Base-by-base conservation (phyloP, 345 rosid species). In the Sonneratia alba region DNA sequence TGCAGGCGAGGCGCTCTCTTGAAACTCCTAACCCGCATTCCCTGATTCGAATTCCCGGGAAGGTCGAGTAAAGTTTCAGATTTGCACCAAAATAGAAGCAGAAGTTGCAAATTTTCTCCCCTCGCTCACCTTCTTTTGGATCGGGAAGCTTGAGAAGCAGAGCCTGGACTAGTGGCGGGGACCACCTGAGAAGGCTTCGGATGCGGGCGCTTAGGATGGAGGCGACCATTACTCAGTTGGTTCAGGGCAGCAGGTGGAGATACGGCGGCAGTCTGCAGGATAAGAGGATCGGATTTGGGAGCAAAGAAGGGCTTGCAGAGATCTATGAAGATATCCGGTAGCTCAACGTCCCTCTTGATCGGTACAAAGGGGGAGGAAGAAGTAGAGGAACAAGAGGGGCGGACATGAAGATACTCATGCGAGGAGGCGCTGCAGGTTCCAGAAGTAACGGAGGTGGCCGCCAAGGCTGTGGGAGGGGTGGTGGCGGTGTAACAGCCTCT, bases 41-140 rank as follows among this genome's bases (percentile, higher is more conserved):
- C 51, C 9, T 7, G 12, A 47, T 47, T 47, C 45, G 14, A 15
- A 18, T 15, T 53, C 32, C 32, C 32, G 32, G 32, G 32, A 27
- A 4, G 7, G 21, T 8, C 32, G 12, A 21, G 10, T n/a, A 18
- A 21, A 21, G 6, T 56, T 8, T 8, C 32, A 56, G 62, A 56
- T 56, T 56, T 56, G 62, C 62, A 56, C 11, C 27, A n/a, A 56
- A 56, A 56, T 21, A 56, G 32, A n/a, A 22, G 32, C 6, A 7
- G 7, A 53, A 56, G 62, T 8, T 21, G 62, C 32, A 22, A 56
- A 0, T 8, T 56, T 56, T 56, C 4, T 15, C n/a, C 7, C 6
- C 36, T 49, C 3, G 42, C 3, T 49, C 69, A 92, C 99, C 97
- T 91, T 88, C 91, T 88, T 83, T 92, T 96, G 73, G 99, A 87